Evolutionary conservation across 129 eudicot species (phyloP).

Genomic region (Flaveria linearis): DNA sequence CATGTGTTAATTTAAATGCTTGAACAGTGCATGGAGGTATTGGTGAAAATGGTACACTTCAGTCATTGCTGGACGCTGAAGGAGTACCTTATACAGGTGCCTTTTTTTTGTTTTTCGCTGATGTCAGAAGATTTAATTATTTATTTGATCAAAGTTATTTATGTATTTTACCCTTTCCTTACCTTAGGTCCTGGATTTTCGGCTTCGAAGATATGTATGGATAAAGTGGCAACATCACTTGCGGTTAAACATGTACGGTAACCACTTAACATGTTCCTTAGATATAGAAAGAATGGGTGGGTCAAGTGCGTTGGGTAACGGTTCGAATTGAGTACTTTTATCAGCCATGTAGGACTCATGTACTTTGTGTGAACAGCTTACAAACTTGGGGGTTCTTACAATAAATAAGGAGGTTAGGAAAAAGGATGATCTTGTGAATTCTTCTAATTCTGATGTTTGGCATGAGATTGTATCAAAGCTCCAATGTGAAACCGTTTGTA

Average conservation of each 20-base stretch:
- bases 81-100: slow-evolving; percentile 82
- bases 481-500: slow-evolving; percentile 64
- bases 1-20: slow-evolving; percentile 14
- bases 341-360: slow-evolving; percentile 14
- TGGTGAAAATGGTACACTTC: slow-evolving; percentile 97
- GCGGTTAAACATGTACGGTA: slow-evolving; percentile 70
- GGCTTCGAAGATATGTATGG: slow-evolving; percentile 89
- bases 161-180: slow-evolving; percentile 20
- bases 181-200: slow-evolving; percentile 74
- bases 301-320: neutral
- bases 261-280: slow-evolving; percentile 19
- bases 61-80: slow-evolving; percentile 71
- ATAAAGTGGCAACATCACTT: slow-evolving; percentile 87
- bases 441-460: slow-evolving; percentile 52
- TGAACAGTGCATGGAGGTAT: slow-evolving; percentile 93
- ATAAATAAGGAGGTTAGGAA: slow-evolving; percentile 73
- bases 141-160: slow-evolving; percentile 15
- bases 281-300: slow-evolving; percentile 12
- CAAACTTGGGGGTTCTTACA: slow-evolving; percentile 69
- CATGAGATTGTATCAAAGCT: slow-evolving; percentile 72
- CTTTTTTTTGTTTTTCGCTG: neutral
- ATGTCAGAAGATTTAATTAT: neutral
- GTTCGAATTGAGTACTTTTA: neutral
- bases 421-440: slow-evolving; percentile 55
- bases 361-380: slow-evolving; percentile 48